Conservation (phyloP, 2,329 filamentous ascomycete species). For the Fusarium sororula region DNA sequence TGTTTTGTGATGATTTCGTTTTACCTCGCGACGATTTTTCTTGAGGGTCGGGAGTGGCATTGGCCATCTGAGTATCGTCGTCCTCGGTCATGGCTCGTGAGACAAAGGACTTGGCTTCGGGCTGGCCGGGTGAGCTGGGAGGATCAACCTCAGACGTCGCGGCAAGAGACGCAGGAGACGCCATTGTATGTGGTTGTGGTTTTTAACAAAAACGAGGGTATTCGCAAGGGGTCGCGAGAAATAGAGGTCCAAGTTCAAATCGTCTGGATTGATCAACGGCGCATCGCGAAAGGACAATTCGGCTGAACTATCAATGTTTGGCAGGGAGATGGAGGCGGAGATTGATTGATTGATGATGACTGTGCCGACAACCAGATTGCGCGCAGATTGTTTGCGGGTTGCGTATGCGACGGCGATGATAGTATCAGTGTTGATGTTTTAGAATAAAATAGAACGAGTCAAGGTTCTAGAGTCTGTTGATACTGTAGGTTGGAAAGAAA, state of each 20-base stretch:
- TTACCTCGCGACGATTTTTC: slow-evolving; percentile 52
- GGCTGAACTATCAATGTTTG: slow-evolving; percentile 13
- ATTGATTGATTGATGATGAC: slow-evolving; percentile 14
- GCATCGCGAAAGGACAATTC: slow-evolving; percentile 31
- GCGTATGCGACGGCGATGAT: slow-evolving; percentile 26
- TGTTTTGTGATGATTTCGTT: slow-evolving; percentile 47
- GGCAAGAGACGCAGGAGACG: slow-evolving; percentile 52
- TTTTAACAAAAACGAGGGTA: slow-evolving; percentile 15
- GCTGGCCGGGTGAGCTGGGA: slow-evolving; percentile 56
- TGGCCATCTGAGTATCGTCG: slow-evolving; percentile 56
- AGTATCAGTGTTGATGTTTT: slow-evolving; percentile 1
- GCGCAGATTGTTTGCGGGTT: slow-evolving; percentile 25
- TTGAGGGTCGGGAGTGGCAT: slow-evolving; percentile 55
- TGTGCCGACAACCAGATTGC: slow-evolving; percentile 18
- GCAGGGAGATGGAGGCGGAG: slow-evolving; percentile 20
- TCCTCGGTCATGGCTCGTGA: slow-evolving; percentile 58
- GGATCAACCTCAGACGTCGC: slow-evolving; percentile 57
- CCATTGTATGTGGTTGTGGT: slow-evolving; percentile 43
- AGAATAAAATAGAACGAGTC: not conserved
- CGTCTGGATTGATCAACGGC: slow-evolving; percentile 28
- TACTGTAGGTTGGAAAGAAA: slow-evolving; percentile 14
- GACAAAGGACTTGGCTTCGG: slow-evolving; percentile 57
- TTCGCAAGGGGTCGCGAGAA: not conserved
- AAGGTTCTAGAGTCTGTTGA: slow-evolving; percentile 4
- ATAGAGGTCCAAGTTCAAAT: slow-evolving; percentile 2